Evolutionary conservation across 208 protist genomes (phyloP), one percentile per base, ranked within the genome.

Genomic region (Acanthamoeba healyi): DNA sequence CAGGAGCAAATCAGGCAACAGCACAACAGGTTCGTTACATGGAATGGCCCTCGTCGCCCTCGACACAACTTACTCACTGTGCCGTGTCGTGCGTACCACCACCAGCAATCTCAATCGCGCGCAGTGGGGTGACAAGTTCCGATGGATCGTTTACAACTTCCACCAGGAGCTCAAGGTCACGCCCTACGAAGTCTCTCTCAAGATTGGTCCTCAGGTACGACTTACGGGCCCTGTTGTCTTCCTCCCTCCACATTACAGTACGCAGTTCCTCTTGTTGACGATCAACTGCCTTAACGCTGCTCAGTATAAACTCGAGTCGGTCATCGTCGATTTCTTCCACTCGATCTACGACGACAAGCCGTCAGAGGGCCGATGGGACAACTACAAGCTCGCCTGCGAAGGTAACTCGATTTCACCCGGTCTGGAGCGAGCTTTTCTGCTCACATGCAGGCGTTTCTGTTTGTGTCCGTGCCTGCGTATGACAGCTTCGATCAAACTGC

Each of bases 101-200:
- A 7, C 15, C 42, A 84, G 74, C 46, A 84, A 84, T 36, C 74
- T 84, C 26, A 84, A 84, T 10, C 40, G 74, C 29, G 74, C 74
- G 74, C 74, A 84, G 46, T 84, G 74, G 74, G 74, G 74, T 22
- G 74, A 84, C 44, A 84, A 84, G 44, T 84, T 84, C 24, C 74
- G 74, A 29, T 84, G 74, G 74, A 84, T 84, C 32, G 74, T 84
- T 9, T 84, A 84, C 46, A 84, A 84, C 44, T 84, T 84, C 29
- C 74, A 84, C 44, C 74, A 84, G 74, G 74, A 84, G 74, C 74
- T 84, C 74, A 84, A 84, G 44, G 74, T 84, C n/a, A 84, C 74
- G n/a, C 74, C 74, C 38, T 84, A 84, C 46, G 74, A 84, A 56
- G 74, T 84, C 17, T 84, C 74, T 3, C 74, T 84, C 44, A 84